Evolutionary conservation across 257 asterid species (phyloP), one percentile per base, ranked within the genome.

Genomic region (Solanum piurae): DNA sequence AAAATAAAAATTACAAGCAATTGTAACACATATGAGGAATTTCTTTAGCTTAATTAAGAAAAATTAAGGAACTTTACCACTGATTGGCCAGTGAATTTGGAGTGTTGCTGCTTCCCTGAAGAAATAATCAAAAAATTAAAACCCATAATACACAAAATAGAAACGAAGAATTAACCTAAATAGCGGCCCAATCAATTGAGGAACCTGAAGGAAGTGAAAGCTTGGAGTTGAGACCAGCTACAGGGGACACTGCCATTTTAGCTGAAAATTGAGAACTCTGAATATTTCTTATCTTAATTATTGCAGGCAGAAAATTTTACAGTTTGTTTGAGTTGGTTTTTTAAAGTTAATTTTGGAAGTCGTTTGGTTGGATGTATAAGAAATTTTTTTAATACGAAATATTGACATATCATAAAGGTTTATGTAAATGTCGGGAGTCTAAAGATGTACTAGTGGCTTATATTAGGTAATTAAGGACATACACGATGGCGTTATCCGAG

Each of bases 71-170:
- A 64, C 10, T 79, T 80, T 69, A 87, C 89, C 89, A 92, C 94
- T 42, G 97, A 90, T 88, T 94, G 93, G 46, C 90, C 92, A 14
- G 92, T 87, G 86, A 88, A 92, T 89, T 94, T 92, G 93, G 90
- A 89, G 3, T 82, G 86, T 16, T 82, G 85, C 40, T 29, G 42
- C 42, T 49, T 49, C 12, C 86, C 86, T 82, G 69, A 40, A 82
- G 66, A 80, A 44, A 49, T 18, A 29, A 9, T 9, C n/a, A 49
- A 46, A 82, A 21, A 7, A 82, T 82, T 49, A 82, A 82, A 49
- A 82, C 44, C 42, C 42, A 5, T 18, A 18, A 31, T 82, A 49
- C 66, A 44, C 3, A 79, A 44, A 25, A 25, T 6, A 42, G 5
- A 14, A 76, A 37, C 0, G 11, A 69, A 68, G 75, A 68, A 69